Evolutionary conservation across 2,329 filamentous ascomycete genomes (phyloP).

Genomic region (Mycocentrospora acerina): DNA sequence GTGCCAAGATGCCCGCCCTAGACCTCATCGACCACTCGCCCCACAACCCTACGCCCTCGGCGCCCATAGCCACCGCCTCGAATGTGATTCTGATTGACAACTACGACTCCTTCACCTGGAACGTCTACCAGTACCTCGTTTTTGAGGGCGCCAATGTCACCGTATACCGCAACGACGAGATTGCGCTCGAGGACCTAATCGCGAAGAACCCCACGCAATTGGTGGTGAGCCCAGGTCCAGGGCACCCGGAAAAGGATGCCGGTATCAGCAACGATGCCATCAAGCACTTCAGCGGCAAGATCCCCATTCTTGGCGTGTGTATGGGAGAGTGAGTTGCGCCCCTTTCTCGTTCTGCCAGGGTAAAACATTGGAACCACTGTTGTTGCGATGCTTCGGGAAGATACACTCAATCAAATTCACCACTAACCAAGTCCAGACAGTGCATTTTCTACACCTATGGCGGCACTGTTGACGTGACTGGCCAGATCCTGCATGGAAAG

Average conservation of each 20-base stretch:
- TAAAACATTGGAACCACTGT: no score
- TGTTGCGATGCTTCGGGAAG: no score
- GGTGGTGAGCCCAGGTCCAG: slow-evolving; percentile 91
- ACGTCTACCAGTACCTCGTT: slow-evolving; percentile 96
- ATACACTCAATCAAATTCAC: neutral
- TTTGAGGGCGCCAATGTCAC: slow-evolving; percentile 92
- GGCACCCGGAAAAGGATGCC: slow-evolving; percentile 87
- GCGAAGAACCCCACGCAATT: slow-evolving; percentile 86
- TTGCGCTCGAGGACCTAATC: slow-evolving; percentile 81
- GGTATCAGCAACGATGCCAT: slow-evolving; percentile 93
- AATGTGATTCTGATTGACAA: slow-evolving; percentile 98
- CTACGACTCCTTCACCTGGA: slow-evolving; percentile 99
- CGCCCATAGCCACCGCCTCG: slow-evolving; percentile 74
- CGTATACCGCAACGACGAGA: slow-evolving; percentile 89
- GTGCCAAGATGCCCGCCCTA: slow-evolving; percentile 44
- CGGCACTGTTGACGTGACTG: slow-evolving; percentile 85
- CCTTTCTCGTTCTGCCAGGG: neutral
- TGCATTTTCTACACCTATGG: slow-evolving; percentile 96
- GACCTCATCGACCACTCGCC: slow-evolving; percentile 79
- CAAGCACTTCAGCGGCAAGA: slow-evolving; percentile 86
- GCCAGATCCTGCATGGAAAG: slow-evolving; percentile 96
- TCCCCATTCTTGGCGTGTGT: slow-evolving; percentile 95
- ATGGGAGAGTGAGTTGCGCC: slow-evolving; percentile 78
- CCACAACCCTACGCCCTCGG: slow-evolving; percentile 73
- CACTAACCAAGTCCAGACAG: slow-evolving; percentile 58